Evolutionary conservation across 2,329 filamentous ascomycete genomes (phyloP), one percentile per base, ranked within the genome.

Genomic region (Mollisiaceae sp.): DNA sequence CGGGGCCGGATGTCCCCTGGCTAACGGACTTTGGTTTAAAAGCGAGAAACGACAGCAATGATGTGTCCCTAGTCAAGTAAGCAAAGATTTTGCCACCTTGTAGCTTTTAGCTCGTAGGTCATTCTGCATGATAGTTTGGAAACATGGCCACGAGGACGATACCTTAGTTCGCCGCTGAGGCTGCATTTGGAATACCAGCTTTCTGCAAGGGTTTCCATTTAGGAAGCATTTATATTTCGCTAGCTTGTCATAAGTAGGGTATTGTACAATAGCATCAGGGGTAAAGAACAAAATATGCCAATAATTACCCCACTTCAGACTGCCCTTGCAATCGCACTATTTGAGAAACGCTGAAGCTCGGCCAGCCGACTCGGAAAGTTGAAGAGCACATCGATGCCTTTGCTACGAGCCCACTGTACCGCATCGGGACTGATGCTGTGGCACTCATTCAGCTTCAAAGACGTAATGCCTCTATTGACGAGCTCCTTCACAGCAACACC

Each of bases 401-500:
- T 68, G 4, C 63, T 60, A 38, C 75, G 67, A 55, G 76, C 77
- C 67, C 71, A 76, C 18, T 74, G 70, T 4, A 78, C 66, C 8
- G 76, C 77, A 69, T 78, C 77, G 0, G 58, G n/a, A 22, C 70
- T 66, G 20, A 75, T 62, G 2, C 59, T 18, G 2, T 50, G 12
- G 43, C 77, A 78, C 27, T 71, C 64, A 36, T 70, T 69, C 1
- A 77, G 52, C 22, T 65, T 69, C 1, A 78, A 63, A 24, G 56
- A 70, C 20, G 69, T 66, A 11, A 78, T 56, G 8, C 75, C 75
- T 35, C 38, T 70, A 8, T 70, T 59, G 14, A 78, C 72, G 24
- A 78, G 70, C 5, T 69, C 50, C 62, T 73, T 77, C n/a, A 78
- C 69, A 20, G 75, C 72, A 22, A 76, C 72, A 8, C 77, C 77